Percentiles rank a stretch among this genome's conserved stretches.
These are phyloP conservation scores for Penicillium sp. DNA, from an alignment of 2,329 filamentous ascomycete genomes.

Conservation along the genomic window DNA sequence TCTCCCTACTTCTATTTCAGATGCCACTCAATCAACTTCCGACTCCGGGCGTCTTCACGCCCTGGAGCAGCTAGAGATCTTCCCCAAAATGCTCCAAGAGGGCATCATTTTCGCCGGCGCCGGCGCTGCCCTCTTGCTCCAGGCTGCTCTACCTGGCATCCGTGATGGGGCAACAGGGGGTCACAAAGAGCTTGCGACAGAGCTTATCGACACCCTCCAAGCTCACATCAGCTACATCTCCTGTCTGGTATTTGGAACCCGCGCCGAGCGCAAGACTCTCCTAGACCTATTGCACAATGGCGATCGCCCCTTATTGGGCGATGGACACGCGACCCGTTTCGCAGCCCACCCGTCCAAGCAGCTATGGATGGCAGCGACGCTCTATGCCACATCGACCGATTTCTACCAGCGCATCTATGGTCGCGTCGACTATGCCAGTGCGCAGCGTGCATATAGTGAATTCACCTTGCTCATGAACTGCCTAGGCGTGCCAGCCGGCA, in stretches of 20 bases:
- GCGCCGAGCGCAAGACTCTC: slow-evolving; percentile 31
- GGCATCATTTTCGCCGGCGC: slow-evolving; percentile 39
- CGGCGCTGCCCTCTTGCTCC: slow-evolving; percentile 35
- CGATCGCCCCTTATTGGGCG: slow-evolving; percentile 23
- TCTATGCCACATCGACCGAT: slow-evolving; percentile 39
- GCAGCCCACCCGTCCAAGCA: slow-evolving; percentile 22
- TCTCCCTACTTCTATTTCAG: neutral
- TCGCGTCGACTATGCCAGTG: slow-evolving; percentile 31
- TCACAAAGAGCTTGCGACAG: slow-evolving; percentile 26
- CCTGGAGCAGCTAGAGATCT: slow-evolving; percentile 35
- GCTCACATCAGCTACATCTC: slow-evolving; percentile 36
- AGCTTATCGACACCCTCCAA: slow-evolving; percentile 33
- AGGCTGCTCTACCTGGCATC: slow-evolving; percentile 35
- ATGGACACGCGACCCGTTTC: slow-evolving; percentile 26
- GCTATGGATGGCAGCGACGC: slow-evolving; percentile 37
- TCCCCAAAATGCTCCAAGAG: slow-evolving; percentile 38
- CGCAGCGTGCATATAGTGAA: slow-evolving; percentile 34
- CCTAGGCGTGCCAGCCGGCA: slow-evolving; percentile 28
- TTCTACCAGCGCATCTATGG: slow-evolving; percentile 41
- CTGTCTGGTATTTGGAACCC: slow-evolving; percentile 35
- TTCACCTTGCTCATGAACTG: slow-evolving; percentile 30
- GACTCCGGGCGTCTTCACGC: slow-evolving; percentile 27
- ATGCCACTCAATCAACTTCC: slow-evolving; percentile 4
- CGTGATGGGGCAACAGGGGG: slow-evolving; percentile 14
- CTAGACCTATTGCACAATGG: slow-evolving; percentile 26